phyloP scores from a whole-genome alignment of 495 filamentous ascomycete species.

The Penicillium coffeae region DNA sequence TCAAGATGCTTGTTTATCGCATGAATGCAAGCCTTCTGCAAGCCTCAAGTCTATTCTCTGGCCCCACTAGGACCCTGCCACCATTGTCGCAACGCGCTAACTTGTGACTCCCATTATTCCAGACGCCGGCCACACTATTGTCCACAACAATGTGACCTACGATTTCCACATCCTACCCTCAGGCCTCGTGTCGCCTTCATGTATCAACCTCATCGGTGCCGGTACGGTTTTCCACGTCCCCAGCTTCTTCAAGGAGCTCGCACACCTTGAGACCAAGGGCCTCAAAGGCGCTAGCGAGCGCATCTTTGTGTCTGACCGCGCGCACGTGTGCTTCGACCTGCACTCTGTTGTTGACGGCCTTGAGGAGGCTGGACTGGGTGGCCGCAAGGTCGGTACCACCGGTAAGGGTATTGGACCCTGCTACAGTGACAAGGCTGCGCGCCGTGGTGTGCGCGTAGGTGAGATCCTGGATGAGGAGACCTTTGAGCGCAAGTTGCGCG shows the following conservation, averaged over 20 bases:
- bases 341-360: constrained; percentile 79
- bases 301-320: constrained; percentile 76
- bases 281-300: constrained; percentile 59
- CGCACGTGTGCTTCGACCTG: constrained; percentile 80
- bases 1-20: background rate
- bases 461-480: constrained; percentile 70
- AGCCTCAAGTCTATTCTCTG: background rate
- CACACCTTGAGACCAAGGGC: constrained; percentile 66
- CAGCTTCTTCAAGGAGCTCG: constrained; percentile 83
- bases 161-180: constrained; percentile 72
- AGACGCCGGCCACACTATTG: constrained; percentile 57
- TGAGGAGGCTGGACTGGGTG: constrained; percentile 73
- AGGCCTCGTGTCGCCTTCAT: constrained; percentile 71
- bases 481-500: constrained; percentile 71
- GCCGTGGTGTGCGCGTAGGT: constrained; percentile 68
- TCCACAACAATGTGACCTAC: constrained; percentile 57
- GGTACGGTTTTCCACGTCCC: constrained; percentile 83
- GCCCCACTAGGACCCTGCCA: background rate
- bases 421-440: constrained; percentile 75
- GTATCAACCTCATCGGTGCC: constrained; percentile 80
- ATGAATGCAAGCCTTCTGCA: background rate
- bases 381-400: constrained; percentile 55
- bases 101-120: constrained; percentile 4
- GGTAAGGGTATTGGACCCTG: constrained; percentile 71
- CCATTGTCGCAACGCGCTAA: constrained; percentile 10